A percentile compares a stretch with the other conserved stretches of the same genome.
These are phyloP conservation scores for Phytophthora sojae DNA, from an alignment of 352 stramenopile genomes.

Conservation along the genomic window DNA sequence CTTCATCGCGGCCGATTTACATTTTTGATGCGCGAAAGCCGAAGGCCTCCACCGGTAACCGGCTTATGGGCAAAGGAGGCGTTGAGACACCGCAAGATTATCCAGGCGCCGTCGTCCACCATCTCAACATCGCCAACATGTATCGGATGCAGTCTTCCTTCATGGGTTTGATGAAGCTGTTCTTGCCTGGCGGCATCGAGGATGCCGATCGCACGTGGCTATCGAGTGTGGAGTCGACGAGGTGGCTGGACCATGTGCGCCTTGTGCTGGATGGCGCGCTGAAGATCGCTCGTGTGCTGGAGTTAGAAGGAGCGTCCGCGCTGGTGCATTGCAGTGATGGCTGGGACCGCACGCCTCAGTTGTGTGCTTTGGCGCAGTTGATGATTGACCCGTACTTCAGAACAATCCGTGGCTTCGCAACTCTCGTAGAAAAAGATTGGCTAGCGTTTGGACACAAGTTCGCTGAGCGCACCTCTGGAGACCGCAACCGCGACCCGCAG, in stretches of 20 bases:
- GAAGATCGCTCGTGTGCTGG: constrained; percentile 89
- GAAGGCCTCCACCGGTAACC: constrained; percentile 91
- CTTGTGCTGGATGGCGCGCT: constrained; percentile 82
- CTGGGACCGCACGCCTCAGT: constrained; percentile 88
- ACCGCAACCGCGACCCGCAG: constrained; percentile 80
- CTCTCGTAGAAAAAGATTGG: constrained; percentile 90
- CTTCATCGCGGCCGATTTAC: constrained; percentile 78
- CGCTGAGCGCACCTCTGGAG: constrained; percentile 66
- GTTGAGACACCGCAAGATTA: constrained; percentile 91
- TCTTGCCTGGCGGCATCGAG: constrained; percentile 66
- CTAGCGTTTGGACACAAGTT: constrained; percentile 90
- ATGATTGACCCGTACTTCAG: constrained; percentile 91
- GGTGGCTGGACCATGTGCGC: constrained; percentile 88
- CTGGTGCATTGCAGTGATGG: constrained; percentile 91
- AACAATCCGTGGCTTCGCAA: constrained; percentile 84
- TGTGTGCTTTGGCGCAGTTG: constrained; percentile 81
- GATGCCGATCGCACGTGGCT: constrained; percentile 77
- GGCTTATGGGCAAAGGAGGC: constrained; percentile 91
- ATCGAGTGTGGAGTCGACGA: constrained; percentile 76
- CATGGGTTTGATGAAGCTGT: constrained; percentile 73
- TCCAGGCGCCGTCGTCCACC: constrained; percentile 75
- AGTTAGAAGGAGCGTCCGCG: constrained; percentile 80
- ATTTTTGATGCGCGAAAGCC: constrained; percentile 93
- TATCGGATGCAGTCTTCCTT: constrained; percentile 92
- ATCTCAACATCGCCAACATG: constrained; percentile 94